phyloP scores from a whole-genome alignment of 768 basidiomycete genomes.

The Agrocybe pediades region DNA sequence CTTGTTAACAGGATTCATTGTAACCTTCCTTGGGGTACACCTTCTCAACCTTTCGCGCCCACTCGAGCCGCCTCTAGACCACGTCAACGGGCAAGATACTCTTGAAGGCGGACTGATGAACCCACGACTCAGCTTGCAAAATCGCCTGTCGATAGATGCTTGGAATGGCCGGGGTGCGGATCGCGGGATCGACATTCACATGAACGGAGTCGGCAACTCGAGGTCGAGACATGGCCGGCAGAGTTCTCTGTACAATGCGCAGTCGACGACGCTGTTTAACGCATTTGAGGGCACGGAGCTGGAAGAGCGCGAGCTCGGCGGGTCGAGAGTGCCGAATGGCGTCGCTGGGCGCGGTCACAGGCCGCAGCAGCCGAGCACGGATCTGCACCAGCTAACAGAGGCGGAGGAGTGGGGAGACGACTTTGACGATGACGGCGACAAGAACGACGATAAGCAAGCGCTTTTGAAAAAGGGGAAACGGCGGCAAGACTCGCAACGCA shows the following conservation, averaged over 20 bases:
- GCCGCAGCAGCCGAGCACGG: conserved; percentile 37
- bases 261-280: conserved; percentile 70
- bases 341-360: neutral
- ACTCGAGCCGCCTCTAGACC: conserved; percentile 45
- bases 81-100: conserved; percentile 30
- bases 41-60: conserved; percentile 81
- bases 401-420: conserved; percentile 62
- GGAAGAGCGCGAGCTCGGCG: conserved; percentile 7
- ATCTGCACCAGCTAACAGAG: conserved; percentile 67
- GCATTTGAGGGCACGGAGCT: conserved; percentile 69
- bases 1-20: conserved; percentile 85
- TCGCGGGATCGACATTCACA: conserved; percentile 24
- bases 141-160: conserved; percentile 78
- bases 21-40: conserved; percentile 97
- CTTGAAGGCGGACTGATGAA: conserved; percentile 73
- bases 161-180: conserved; percentile 51
- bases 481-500: conserved; percentile 18
- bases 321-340: neutral
- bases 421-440: conserved; percentile 44
- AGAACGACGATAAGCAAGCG: conserved; percentile 50
- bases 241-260: conserved; percentile 65
- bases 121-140: conserved; percentile 79
- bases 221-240: conserved; percentile 59
- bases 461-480: conserved; percentile 30
- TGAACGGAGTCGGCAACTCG: conserved; percentile 17